Base-by-base conservation (phyloP, 345 rosid genomes). In the Gossypium arboreum region DNA sequence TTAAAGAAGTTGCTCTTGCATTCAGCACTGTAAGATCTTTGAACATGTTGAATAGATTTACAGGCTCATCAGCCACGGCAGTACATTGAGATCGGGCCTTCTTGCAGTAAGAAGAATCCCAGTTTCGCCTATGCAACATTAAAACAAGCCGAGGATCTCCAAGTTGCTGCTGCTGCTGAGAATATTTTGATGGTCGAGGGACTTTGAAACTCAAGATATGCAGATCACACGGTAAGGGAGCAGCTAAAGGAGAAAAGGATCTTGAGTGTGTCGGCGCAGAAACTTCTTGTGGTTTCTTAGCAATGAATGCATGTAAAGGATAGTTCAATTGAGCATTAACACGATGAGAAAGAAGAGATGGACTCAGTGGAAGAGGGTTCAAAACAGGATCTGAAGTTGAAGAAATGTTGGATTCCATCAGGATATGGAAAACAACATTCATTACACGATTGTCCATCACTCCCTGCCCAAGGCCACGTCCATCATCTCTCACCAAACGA, bases 391-490 rank as follows among this genome's bases (percentile, higher is more conserved):
- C 79, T 18, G 85, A 70, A 3, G 88, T 24, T 7, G 86, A 89
- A 43, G 27, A 65, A 54, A 88, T 79, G 85, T 85, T 93, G 63
- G 88, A 83, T 74, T 95, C 98, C 0, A 82, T 68, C 76, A 89
- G 83, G 73, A 95, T 77, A 81, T 95, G 94, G 77, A 93, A 93
- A 52, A 89, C 83, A 41, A 89, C 89, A 47, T 87, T 90, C 88
- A 86, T 84, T 25, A 90, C 89, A 2, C 88, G 96, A 69, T 95
- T 95, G 76, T 93, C 99, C 87, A 85, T 83, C 79, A 95, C 94
- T 24, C 99, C 99, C 84, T 91, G 99, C 64, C 99, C 98, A 18
- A 95, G 94, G 72, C 99, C 99, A 80, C 99, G 99, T 2, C 97
- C 97, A 62, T 95, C 99, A 82, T 95, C 99, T 55, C 81, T 86